Evolutionary conservation across 257 asterid species (phyloP).

Genomic region (Coffea eugenioides): DNA sequence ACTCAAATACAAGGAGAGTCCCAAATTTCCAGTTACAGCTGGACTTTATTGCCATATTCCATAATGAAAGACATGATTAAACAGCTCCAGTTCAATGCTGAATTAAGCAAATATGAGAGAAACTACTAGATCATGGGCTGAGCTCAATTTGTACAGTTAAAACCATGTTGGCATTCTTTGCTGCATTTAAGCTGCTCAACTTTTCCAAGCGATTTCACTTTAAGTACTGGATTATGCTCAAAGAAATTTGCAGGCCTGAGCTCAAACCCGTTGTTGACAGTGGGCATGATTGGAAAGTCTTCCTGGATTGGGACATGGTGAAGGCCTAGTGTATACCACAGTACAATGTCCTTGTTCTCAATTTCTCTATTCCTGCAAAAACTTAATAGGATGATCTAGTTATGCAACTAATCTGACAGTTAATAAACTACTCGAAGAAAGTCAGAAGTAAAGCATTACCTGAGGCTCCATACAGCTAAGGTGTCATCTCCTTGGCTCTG

Average conservation of each 20-base stretch:
- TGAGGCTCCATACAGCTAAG: constrained; percentile 11
- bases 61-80: not conserved
- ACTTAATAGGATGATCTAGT: not conserved
- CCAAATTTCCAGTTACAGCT: not conserved
- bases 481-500: constrained; percentile 36
- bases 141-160: no score
- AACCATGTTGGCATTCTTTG: no score
- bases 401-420: not conserved
- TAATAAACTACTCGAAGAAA: not conserved
- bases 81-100: not conserved
- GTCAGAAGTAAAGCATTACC: not conserved
- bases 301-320: no score
- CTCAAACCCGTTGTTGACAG: no score
- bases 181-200: no score
- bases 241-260: no score
- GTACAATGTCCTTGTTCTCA: constrained; percentile 75
- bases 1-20: not conserved
- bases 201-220: no score
- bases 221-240: no score
- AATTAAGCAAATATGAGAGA: not conserved
- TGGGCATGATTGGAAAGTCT: no score
- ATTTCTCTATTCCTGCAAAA: constrained; percentile 62
- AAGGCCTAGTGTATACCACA: constrained; percentile 45
- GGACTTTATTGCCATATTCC: not conserved
- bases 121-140: not conserved